Conservation (phyloP, 208 protist genomes). For the Balamuthia mandrillaris region DNA sequence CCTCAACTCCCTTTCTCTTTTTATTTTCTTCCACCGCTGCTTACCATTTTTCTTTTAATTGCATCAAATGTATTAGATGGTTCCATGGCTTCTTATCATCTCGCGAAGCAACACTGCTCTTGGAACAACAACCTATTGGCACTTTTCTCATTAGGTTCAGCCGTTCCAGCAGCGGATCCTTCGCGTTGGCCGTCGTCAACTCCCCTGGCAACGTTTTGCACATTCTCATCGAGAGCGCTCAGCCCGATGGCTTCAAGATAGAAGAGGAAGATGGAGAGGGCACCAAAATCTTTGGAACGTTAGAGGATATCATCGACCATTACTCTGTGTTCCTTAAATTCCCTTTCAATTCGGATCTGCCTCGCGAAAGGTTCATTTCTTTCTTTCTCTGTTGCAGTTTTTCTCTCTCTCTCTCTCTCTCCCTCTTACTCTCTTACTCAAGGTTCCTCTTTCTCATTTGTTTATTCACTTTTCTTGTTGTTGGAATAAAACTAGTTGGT, state of each 20-base stretch:
- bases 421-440: background rate
- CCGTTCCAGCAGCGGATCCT: background rate
- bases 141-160: slow-evolving; percentile 41
- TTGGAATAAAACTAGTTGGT: background rate
- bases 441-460: background rate
- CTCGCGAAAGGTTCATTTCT: slow-evolving; percentile 2
- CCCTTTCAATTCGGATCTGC: background rate
- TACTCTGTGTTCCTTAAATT: slow-evolving; percentile 1
- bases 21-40: no score
- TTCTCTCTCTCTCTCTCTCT: background rate
- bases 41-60: background rate
- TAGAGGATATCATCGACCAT: slow-evolving; percentile 19
- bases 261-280: slow-evolving; percentile 16
- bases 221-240: background rate
- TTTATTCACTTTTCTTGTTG: background rate
- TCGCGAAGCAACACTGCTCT: slow-evolving; percentile 23
- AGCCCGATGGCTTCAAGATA: slow-evolving; percentile 30
- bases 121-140: slow-evolving; percentile 33
- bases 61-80: slow-evolving; percentile 20
- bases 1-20: no score
- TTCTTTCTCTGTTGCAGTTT: background rate
- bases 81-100: slow-evolving; percentile 42
- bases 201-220: background rate
- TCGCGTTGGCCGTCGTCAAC: slow-evolving; percentile 19
- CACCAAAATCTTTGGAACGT: background rate